A percentile compares a stretch with the other conserved stretches of the same genome.
Conservation (phyloP, 768 basidiomycete genomes). For the Mycena leptocephala region DNA sequence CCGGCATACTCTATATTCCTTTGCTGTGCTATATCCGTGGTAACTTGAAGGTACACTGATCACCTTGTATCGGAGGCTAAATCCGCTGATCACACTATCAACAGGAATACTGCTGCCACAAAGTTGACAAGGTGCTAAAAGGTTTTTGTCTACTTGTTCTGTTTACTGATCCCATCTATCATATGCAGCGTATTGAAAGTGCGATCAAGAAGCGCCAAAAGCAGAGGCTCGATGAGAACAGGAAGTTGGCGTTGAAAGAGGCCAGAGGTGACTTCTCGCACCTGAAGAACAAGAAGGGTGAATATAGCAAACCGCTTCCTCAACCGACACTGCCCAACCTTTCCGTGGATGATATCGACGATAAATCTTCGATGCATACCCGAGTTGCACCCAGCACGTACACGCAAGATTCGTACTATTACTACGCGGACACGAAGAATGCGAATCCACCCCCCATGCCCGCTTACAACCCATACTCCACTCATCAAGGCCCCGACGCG, state of each 20-base stretch:
- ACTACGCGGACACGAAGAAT: slow-evolving; percentile 69
- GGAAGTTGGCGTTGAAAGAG: slow-evolving; percentile 90
- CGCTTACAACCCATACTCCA: slow-evolving; percentile 78
- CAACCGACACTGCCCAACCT: slow-evolving; percentile 97
- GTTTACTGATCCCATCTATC: slow-evolving; percentile 29
- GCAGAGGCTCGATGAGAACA: slow-evolving; percentile 86
- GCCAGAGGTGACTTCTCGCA: slow-evolving; percentile 93
- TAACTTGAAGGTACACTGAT: slow-evolving; percentile 86
- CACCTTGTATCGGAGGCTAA: not conserved
- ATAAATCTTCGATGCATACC: slow-evolving; percentile 71
- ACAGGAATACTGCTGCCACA: slow-evolving; percentile 98
- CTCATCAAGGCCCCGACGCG: slow-evolving; percentile 65
- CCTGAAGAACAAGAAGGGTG: slow-evolving; percentile 94
- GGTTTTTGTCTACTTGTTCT: slow-evolving; percentile 10
- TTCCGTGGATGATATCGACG: slow-evolving; percentile 82
- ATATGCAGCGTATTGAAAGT: slow-evolving; percentile 86
- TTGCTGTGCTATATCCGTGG: slow-evolving; percentile 96
- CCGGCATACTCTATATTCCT: slow-evolving; percentile 94
- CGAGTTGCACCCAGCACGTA: slow-evolving; percentile 69
- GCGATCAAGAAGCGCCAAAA: slow-evolving; percentile 94
- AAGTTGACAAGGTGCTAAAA: slow-evolving; percentile 90
- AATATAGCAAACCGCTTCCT: slow-evolving; percentile 86
- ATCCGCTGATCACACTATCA: not conserved
- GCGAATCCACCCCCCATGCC: slow-evolving; percentile 83
- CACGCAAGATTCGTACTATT: slow-evolving; percentile 69